These are phyloP conservation scores for Ceratocystis variospora DNA, from an alignment of 2,329 filamentous ascomycete genomes.

Conservation along the genomic window DNA sequence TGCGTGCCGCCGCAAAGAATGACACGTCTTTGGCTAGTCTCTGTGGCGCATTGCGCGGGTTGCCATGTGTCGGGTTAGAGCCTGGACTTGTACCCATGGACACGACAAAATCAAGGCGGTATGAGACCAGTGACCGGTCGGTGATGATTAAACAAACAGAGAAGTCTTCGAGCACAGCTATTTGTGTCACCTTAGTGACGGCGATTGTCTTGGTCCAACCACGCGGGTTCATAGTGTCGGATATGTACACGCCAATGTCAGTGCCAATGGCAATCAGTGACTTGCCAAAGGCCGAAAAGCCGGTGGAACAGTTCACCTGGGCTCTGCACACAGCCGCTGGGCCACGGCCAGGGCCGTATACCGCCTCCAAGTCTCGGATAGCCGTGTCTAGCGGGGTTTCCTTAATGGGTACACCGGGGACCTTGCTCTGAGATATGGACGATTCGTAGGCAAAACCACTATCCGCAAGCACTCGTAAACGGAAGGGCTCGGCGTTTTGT, in stretches of 20 bases:
- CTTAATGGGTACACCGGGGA: constrained; percentile 58
- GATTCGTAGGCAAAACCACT: constrained; percentile 74
- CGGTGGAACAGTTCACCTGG: constrained; percentile 81
- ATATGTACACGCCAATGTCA: constrained; percentile 83
- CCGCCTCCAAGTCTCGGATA: constrained; percentile 72
- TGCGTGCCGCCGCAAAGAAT: constrained; percentile 88
- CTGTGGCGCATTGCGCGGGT: constrained; percentile 72
- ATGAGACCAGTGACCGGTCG: constrained; percentile 82
- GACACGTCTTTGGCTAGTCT: constrained; percentile 85
- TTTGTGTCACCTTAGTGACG: constrained; percentile 68
- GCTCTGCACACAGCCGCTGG: constrained; percentile 71
- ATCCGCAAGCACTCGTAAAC: constrained; percentile 80
- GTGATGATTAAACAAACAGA: constrained; percentile 82
- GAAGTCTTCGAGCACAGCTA: constrained; percentile 91
- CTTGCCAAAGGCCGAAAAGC: constrained; percentile 72
- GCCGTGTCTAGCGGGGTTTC: constrained; percentile 86
- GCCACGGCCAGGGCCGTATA: constrained; percentile 55
- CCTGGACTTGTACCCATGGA: constrained; percentile 45
- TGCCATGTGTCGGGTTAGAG: constrained; percentile 49
- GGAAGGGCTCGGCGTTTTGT: constrained; percentile 93
- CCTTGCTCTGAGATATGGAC: constrained; percentile 44
- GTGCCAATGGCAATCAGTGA: constrained; percentile 88
- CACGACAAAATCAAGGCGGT: constrained; percentile 76
- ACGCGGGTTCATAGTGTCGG: constrained; percentile 75
- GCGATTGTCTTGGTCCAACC: constrained; percentile 79